Conservation (phyloP, 176 grass and related monocot species). For the Musa schizocarpa region DNA sequence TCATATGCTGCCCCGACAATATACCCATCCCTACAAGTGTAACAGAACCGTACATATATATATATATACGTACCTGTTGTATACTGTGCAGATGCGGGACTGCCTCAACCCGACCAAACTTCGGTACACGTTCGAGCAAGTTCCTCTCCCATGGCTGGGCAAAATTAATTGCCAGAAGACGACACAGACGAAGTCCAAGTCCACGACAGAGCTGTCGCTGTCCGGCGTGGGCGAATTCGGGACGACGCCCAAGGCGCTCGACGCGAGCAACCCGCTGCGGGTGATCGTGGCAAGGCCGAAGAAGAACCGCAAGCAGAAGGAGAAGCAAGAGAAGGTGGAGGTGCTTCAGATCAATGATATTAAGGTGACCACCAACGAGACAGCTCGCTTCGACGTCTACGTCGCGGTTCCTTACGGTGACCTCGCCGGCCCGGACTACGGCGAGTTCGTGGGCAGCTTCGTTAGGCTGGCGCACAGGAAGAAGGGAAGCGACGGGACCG, state of each 20-base stretch:
- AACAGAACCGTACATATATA: no score
- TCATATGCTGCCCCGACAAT: no score
- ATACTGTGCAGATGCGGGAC: background rate
- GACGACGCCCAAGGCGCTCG: background rate
- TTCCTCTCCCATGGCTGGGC: slow-evolving; percentile 22
- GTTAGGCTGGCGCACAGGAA: background rate
- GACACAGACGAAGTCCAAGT: slow-evolving; percentile 3
- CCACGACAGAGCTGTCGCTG: background rate
- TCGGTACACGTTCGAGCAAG: slow-evolving; percentile 23
- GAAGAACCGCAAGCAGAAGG: slow-evolving; percentile 28
- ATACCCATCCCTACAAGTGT: no score
- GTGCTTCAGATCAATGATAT: slow-evolving; percentile 24
- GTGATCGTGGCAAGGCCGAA: slow-evolving; percentile 24
- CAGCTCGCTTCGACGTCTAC: slow-evolving; percentile 27
- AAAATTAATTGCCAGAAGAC: slow-evolving; percentile 1
- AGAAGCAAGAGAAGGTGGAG: slow-evolving; percentile 23
- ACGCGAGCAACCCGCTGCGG: background rate
- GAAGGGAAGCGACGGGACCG: background rate
- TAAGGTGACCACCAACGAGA: background rate
- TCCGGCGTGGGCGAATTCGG: background rate
- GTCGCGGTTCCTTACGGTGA: slow-evolving; percentile 11
- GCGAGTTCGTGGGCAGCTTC: background rate
- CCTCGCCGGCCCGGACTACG: no score
- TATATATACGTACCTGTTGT: no score
- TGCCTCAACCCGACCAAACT: slow-evolving; percentile 14